Evolutionary conservation across 148 eudicot species (phyloP).

Genomic region (Chenopodium quinoa): DNA sequence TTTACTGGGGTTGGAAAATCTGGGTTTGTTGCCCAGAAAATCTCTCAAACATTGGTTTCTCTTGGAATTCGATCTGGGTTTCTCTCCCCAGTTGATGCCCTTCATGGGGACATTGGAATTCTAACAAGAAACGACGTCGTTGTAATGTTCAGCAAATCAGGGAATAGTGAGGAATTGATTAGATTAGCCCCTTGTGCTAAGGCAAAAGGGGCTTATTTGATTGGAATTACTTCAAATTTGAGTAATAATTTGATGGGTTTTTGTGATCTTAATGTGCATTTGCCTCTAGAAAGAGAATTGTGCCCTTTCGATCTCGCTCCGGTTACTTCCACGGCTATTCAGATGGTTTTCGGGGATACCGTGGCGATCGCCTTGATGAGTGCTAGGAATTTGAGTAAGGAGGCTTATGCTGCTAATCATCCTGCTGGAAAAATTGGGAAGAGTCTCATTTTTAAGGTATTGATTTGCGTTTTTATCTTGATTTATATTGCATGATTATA

Average conservation of each 20-base stretch:
- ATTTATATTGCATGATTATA: neutral
- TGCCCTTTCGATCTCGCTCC: slow-evolving; percentile 96
- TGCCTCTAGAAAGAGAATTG: slow-evolving; percentile 89
- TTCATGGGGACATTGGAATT: slow-evolving; percentile 92
- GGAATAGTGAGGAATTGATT: slow-evolving; percentile 72
- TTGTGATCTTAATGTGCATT: slow-evolving; percentile 78
- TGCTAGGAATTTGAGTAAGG: slow-evolving; percentile 70
- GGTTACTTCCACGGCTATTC: slow-evolving; percentile 94
- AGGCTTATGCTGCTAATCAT: slow-evolving; percentile 87
- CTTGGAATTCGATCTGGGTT: slow-evolving; percentile 69
- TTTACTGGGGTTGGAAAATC: slow-evolving; percentile 96
- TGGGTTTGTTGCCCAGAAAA: slow-evolving; percentile 87
- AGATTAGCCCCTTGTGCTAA: slow-evolving; percentile 80
- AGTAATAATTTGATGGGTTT: slow-evolving; percentile 45
- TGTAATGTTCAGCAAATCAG: slow-evolving; percentile 81
- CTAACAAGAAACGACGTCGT: slow-evolving; percentile 43
- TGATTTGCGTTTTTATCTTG: neutral
- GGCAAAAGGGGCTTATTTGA: slow-evolving; percentile 73
- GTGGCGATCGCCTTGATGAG: slow-evolving; percentile 91
- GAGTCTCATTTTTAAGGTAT: slow-evolving; percentile 86
- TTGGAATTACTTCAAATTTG: slow-evolving; percentile 65
- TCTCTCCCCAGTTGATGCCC: slow-evolving; percentile 79
- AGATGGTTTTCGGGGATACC: slow-evolving; percentile 98
- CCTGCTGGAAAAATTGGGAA: slow-evolving; percentile 96
- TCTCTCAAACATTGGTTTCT: slow-evolving; percentile 85